phyloP scores from a whole-genome alignment of 106 monocot genomes.

The Alisma plantagoaquatica region DNA sequence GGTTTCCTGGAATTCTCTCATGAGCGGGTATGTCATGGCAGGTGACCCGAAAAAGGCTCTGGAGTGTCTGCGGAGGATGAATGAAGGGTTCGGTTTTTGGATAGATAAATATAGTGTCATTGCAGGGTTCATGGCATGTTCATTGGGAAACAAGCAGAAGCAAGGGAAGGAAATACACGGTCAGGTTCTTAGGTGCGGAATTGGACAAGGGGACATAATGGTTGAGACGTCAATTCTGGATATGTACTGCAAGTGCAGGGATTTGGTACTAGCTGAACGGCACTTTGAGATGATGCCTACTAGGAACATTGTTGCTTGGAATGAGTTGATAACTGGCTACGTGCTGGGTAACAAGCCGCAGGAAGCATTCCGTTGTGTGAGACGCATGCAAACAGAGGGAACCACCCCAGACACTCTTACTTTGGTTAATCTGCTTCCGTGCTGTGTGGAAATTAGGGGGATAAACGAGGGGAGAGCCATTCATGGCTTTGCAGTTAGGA shows the following conservation, averaged over 20 bases:
- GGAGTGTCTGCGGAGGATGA: constrained; percentile 38
- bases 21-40: constrained; percentile 35
- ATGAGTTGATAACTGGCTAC: constrained; percentile 65
- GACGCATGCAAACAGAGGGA: constrained; percentile 29
- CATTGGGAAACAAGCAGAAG: constrained; percentile 17
- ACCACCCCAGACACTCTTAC: constrained; percentile 38
- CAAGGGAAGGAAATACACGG: constrained; percentile 66
- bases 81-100: constrained; percentile 7
- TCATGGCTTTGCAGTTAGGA: constrained; percentile 56
- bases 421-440: constrained; percentile 49
- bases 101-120: constrained; percentile 37
- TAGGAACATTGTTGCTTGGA: constrained; percentile 53
- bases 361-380: constrained; percentile 28
- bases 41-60: constrained; percentile 25
- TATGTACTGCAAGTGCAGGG: constrained; percentile 71
- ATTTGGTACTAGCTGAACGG: constrained; percentile 37
- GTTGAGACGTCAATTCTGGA: constrained; percentile 47
- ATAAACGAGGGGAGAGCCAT: constrained; percentile 26
- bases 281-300: constrained; percentile 20
- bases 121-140: constrained; percentile 43
- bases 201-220: constrained; percentile 27
- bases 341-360: constrained; percentile 25
- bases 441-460: constrained; percentile 25
- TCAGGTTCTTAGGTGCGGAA: constrained; percentile 25
- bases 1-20: constrained; percentile 86